These are phyloP conservation scores for Cyphellophora attinorum DNA, from an alignment of 2,329 filamentous ascomycete genomes.

Conservation along the genomic window DNA sequence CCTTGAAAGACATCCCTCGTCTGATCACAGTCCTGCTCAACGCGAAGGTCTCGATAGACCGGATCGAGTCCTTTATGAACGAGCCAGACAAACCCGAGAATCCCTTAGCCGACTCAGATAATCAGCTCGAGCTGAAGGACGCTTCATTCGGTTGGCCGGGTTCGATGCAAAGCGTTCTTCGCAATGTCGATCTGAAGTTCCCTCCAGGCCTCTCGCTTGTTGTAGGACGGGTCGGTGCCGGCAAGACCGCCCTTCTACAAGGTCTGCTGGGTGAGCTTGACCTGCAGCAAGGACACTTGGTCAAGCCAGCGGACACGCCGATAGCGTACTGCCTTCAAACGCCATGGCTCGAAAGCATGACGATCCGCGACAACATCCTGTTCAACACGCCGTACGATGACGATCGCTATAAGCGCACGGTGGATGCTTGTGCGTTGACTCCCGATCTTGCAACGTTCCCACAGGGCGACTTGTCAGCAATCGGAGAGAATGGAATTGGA, in stretches of 20 bases:
- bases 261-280: conserved; percentile 52
- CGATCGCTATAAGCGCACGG: conserved; percentile 56
- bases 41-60: conserved; percentile 68
- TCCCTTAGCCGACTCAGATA: conserved; percentile 39
- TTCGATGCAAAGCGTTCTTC: conserved; percentile 45
- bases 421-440: conserved; percentile 53
- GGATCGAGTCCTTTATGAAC: conserved; percentile 77
- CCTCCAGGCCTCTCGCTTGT: conserved; percentile 50
- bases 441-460: conserved; percentile 55
- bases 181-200: conserved; percentile 45
- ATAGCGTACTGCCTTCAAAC: conserved; percentile 57
- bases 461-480: conserved; percentile 52
- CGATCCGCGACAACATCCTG: conserved; percentile 58
- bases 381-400: conserved; percentile 61
- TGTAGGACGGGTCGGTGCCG: conserved; percentile 54
- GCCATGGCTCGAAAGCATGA: conserved; percentile 62
- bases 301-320: conserved; percentile 42
- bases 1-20: conserved; percentile 63
- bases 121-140: conserved; percentile 42
- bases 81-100: conserved; percentile 70
- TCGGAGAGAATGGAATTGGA: conserved; percentile 53
- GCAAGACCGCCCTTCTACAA: conserved; percentile 54
- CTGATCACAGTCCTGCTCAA: conserved; percentile 71
- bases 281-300: conserved; percentile 38
- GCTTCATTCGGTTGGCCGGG: conserved; percentile 78